Percentiles rank a stretch among this genome's conserved stretches.
Conservation (phyloP, 768 basidiomycete species). For the Lentinula sp. region DNA sequence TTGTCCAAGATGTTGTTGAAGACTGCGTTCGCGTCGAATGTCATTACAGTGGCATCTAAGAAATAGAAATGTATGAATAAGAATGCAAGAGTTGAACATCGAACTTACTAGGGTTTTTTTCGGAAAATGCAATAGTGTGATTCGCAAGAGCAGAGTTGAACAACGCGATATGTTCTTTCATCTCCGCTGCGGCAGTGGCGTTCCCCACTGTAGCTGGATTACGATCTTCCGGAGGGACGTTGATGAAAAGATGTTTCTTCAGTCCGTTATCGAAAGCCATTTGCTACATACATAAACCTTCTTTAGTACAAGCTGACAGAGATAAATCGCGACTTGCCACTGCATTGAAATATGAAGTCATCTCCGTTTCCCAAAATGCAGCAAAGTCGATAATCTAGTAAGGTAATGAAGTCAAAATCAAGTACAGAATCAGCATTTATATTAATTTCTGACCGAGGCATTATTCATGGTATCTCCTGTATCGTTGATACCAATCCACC, state of each 20-base stretch:
- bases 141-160: conserved; percentile 37
- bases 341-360: conserved; percentile 42
- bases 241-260: conserved; percentile 44
- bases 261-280: conserved; percentile 33
- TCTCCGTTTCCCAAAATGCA: conserved; percentile 45
- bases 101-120: conserved; percentile 25
- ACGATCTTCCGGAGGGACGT: conserved; percentile 50
- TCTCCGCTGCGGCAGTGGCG: conserved; percentile 25
- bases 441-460: conserved; percentile 19
- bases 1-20: conserved; percentile 41
- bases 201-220: conserved; percentile 32
- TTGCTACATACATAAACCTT: conserved; percentile 21
- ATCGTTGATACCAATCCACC: conserved; percentile 61
- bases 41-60: conserved; percentile 31
- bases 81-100: not conserved
- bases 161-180: conserved; percentile 31
- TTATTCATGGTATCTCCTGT: conserved; percentile 40
- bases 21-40: conserved; percentile 46
- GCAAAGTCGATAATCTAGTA: conserved; percentile 39
- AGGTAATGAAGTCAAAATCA: too few relatives aligned
- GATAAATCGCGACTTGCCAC: conserved; percentile 28
- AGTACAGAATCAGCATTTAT: too few relatives aligned
- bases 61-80: not conserved
- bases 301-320: too few relatives aligned
- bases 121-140: conserved; percentile 28